These are phyloP conservation scores for Globisporangium recalcitrans DNA, from an alignment of 352 stramenopile species.

Conservation along the genomic window DNA sequence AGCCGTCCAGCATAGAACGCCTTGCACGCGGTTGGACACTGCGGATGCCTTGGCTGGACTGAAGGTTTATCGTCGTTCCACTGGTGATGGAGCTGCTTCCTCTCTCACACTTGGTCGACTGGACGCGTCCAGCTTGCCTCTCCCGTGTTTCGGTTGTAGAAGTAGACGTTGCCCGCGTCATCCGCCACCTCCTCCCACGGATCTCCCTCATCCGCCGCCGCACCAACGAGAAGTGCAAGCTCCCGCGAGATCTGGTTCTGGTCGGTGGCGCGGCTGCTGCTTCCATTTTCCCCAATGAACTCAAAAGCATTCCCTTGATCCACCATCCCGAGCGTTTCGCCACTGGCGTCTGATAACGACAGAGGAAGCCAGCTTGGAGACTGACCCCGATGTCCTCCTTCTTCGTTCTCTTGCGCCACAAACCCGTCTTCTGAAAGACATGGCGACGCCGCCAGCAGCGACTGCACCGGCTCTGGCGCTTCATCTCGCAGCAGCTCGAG, in stretches of 20 bases:
- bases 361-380: not conserved
- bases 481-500: slow-evolving; percentile 53
- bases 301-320: not conserved
- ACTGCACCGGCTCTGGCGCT: too few species aligned
- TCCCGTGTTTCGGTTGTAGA: slow-evolving; percentile 51
- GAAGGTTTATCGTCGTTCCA: too few species aligned
- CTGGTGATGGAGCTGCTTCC: not conserved
- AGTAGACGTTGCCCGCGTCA: slow-evolving; percentile 64
- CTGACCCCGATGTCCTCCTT: not conserved
- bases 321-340: not conserved
- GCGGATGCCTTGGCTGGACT: too few species aligned
- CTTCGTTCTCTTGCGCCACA: not conserved
- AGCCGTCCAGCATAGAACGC: too few species aligned
- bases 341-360: not conserved
- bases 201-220: slow-evolving; percentile 11
- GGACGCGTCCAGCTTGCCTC: slow-evolving; percentile 62
- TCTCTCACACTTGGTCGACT: too few species aligned
- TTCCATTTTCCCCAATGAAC: not conserved
- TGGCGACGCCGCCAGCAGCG: not conserved
- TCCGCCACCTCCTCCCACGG: slow-evolving; percentile 71
- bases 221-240: not conserved
- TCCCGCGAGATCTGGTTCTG: not conserved
- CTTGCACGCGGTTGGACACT: too few species aligned
- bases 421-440: not conserved
- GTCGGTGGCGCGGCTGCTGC: not conserved